Evolutionary conservation across 169 alveolate species (phyloP).

Genomic region (Theileria parva): DNA sequence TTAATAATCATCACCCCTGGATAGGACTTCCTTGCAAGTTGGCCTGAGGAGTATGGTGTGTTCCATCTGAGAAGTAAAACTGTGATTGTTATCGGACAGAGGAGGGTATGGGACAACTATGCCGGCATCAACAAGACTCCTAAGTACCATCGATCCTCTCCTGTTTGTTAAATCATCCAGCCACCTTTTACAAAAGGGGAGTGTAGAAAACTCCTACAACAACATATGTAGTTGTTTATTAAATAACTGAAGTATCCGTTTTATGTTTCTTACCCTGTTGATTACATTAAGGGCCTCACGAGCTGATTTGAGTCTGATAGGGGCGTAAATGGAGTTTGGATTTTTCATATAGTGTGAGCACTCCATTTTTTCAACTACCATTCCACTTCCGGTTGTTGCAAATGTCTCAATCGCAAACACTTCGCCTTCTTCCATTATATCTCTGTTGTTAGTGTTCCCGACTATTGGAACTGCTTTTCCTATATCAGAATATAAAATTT

Average conservation of each 20-base stretch:
- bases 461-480: conserved; percentile 98
- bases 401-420: conserved; percentile 99
- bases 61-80: conserved; percentile 98
- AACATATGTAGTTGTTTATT: not conserved
- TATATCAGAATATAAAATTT: not conserved
- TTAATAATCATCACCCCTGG: conserved; percentile 98
- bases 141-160: conserved; percentile 91
- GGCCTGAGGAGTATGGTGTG: conserved; percentile 98
- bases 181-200: conserved; percentile 99
- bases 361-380: conserved; percentile 84
- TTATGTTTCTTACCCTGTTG: conserved; percentile 70
- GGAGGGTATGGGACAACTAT: conserved; percentile 99
- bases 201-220: conserved; percentile 91
- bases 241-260: not conserved
- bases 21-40: conserved; percentile 95
- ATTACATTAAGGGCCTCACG: conserved; percentile 90
- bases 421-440: conserved; percentile 99
- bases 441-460: conserved; percentile 82
- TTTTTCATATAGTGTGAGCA: conserved; percentile 98
- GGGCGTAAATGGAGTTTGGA: conserved; percentile 87
- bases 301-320: conserved; percentile 88
- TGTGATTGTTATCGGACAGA: conserved; percentile 93
- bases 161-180: conserved; percentile 94
- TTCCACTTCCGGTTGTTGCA: conserved; percentile 98
- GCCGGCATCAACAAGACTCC: conserved; percentile 92